Conservation (phyloP, 192 early-diverging fungal genomes). For the Entrophospora sp. region DNA sequence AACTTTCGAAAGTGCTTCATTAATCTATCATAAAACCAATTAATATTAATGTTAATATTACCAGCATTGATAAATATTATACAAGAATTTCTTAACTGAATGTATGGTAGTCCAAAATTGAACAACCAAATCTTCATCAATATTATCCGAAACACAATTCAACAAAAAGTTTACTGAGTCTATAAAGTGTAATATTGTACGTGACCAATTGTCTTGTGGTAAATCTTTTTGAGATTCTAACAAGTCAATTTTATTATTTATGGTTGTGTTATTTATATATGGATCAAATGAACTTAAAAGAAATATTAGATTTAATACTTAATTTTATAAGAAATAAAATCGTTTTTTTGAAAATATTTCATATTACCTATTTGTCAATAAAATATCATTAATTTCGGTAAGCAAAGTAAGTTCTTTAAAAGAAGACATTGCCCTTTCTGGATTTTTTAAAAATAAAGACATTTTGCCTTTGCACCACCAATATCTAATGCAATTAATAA, state of each 20-base stretch:
- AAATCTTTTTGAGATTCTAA: not conserved
- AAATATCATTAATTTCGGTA: not conserved
- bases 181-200: not conserved
- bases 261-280: not conserved
- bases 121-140: slow-evolving; percentile 4
- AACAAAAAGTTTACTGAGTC: slow-evolving; percentile 2
- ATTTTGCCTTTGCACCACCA: not conserved
- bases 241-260: not conserved
- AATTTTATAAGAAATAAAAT: not conserved
- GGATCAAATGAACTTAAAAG: not conserved
- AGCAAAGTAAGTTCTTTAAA: not conserved
- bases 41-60: not conserved
- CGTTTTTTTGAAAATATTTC: not conserved
- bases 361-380: not conserved
- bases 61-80: not conserved
- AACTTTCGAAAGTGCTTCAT: not conserved
- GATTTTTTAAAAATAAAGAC: not conserved
- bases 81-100: not conserved
- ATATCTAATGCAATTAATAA: not conserved
- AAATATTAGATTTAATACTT: not conserved
- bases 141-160: not conserved
- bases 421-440: not conserved
- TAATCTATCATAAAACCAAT: not conserved
- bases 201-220: slow-evolving; percentile 9
- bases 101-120: slow-evolving; percentile 14